These are phyloP conservation scores for Aspergillus brasiliensis DNA, from an alignment of 2,329 filamentous ascomycete genomes.

Conservation along the genomic window DNA sequence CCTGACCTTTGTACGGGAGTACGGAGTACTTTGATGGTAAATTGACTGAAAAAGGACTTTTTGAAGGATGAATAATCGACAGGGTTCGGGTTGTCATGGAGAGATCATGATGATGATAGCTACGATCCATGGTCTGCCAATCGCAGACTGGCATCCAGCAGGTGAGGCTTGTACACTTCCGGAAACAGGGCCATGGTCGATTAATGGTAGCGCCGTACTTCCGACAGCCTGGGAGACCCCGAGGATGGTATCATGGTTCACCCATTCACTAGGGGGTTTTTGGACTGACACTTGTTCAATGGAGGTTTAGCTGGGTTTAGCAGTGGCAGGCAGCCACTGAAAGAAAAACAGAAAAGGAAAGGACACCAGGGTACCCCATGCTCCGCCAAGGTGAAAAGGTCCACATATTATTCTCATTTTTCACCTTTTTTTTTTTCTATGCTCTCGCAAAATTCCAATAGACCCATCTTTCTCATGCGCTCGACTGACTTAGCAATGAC, in stretches of 20 bases:
- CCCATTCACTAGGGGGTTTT: not conserved
- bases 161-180: not conserved
- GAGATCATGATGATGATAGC: slow-evolving; percentile 4
- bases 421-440: not conserved
- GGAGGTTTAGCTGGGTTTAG: not conserved
- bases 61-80: not conserved
- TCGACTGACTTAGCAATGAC: not conserved
- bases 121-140: not conserved
- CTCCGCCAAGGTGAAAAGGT: not conserved
- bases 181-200: not conserved
- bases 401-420: not conserved
- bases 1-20: not conserved
- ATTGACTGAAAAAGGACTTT: not conserved
- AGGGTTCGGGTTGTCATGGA: not conserved
- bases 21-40: not conserved
- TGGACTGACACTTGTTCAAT: slow-evolving; percentile 1
- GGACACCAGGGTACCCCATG: slow-evolving; percentile 2
- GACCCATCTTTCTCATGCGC: not conserved
- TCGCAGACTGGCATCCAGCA: not conserved
- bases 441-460: not conserved
- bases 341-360: not conserved
- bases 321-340: not conserved
- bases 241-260: not conserved
- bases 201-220: not conserved
- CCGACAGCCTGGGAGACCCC: not conserved